Percentiles rank a stretch among this genome's conserved stretches.
These are phyloP conservation scores for Periglandula ipomoeae DNA, from an alignment of 2,329 filamentous ascomycete genomes.

Conservation along the genomic window DNA sequence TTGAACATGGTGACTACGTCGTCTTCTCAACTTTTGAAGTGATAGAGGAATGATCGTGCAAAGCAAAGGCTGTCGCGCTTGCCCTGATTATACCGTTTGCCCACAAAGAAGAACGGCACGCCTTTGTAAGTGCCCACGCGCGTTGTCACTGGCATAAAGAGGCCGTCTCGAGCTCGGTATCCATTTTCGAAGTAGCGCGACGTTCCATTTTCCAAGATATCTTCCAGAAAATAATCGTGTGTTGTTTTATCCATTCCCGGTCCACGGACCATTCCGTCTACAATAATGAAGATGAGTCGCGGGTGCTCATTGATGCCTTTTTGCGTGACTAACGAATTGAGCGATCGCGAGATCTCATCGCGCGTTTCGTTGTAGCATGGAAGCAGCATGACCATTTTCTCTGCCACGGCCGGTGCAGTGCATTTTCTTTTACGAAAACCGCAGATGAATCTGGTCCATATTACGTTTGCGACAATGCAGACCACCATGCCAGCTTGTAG, in stretches of 20 bases:
- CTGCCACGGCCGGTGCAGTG: conserved; percentile 25
- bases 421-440: conserved; percentile 19
- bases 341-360: conserved; percentile 32
- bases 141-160: conserved; percentile 36
- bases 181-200: conserved; percentile 29
- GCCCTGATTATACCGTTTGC: conserved; percentile 40
- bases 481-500: conserved; percentile 33
- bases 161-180: conserved; percentile 36
- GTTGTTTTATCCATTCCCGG: conserved; percentile 39
- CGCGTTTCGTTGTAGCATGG: conserved; percentile 41
- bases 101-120: conserved; percentile 36
- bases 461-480: conserved; percentile 23
- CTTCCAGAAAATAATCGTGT: conserved; percentile 35
- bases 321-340: conserved; percentile 36
- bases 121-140: conserved; percentile 35
- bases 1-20: conserved; percentile 36
- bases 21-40: conserved; percentile 34
- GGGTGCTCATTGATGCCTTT: conserved; percentile 32
- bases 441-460: conserved; percentile 22
- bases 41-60: conserved; percentile 38
- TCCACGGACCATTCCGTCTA: conserved; percentile 37
- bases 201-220: conserved; percentile 31
- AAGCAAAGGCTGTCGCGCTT: conserved; percentile 41
- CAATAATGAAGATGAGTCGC: conserved; percentile 36
- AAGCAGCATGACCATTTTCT: conserved; percentile 35